phyloP scores from a whole-genome alignment of 768 basidiomycete genomes.

The Heimioporus sp. region DNA sequence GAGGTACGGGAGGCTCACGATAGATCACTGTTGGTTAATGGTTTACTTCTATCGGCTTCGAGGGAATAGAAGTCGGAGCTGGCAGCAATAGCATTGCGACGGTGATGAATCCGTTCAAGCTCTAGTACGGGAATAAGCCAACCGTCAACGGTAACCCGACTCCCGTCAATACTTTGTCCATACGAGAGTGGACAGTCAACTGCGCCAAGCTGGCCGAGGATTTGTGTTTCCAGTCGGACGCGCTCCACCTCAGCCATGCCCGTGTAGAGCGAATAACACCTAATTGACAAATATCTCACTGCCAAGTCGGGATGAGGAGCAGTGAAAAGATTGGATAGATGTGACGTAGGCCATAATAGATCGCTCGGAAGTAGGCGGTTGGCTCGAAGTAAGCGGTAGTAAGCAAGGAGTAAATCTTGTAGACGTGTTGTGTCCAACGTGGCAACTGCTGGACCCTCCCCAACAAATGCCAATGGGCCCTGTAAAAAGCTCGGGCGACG shows the following conservation, averaged over 20 bases:
- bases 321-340: slow-evolving; percentile 42
- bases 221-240: slow-evolving; percentile 56
- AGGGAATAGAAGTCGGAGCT: slow-evolving; percentile 45
- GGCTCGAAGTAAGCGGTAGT: slow-evolving; percentile 75
- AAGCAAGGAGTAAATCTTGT: slow-evolving; percentile 71
- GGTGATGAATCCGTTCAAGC: slow-evolving; percentile 51
- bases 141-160: slow-evolving; percentile 54
- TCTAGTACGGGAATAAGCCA: slow-evolving; percentile 83
- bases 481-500: slow-evolving; percentile 39
- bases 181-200: slow-evolving; percentile 65
- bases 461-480: slow-evolving; percentile 55
- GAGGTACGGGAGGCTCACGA: slow-evolving; percentile 40
- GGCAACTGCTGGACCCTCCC: slow-evolving; percentile 26
- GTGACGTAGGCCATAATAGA: slow-evolving; percentile 55
- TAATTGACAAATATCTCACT: slow-evolving; percentile 67
- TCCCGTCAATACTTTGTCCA: slow-evolving; percentile 49
- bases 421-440: slow-evolving; percentile 45
- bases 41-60: slow-evolving; percentile 32
- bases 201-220: slow-evolving; percentile 57
- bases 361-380: slow-evolving; percentile 66
- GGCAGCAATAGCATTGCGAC: slow-evolving; percentile 46
- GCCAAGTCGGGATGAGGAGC: slow-evolving; percentile 61
- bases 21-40: slow-evolving; percentile 47
- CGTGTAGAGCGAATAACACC: slow-evolving; percentile 73
- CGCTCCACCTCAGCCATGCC: slow-evolving; percentile 80